Evolutionary conservation across 805 yeast genomes (phyloP), one percentile per base, ranked within the genome.

Genomic region (Teunomyces cretensis): DNA sequence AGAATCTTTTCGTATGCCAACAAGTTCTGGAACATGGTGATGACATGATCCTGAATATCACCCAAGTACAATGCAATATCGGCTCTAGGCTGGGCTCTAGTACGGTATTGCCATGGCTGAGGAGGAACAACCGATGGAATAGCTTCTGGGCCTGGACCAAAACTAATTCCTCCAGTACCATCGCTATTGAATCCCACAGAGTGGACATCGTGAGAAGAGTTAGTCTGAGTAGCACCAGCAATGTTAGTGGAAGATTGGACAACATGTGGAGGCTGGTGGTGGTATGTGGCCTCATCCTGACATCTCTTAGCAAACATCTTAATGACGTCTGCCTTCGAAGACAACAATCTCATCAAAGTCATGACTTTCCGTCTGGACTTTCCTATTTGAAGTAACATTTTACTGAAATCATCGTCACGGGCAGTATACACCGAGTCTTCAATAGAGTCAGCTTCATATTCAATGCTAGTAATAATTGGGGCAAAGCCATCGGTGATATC

Each of bases 121-220:
- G 41, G 41, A 7, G 41, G 32, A 13, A 15, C 32, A 6, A 15
- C 35, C 8, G 33, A 30, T 43, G 63, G 50, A 3, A 64, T 64
- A 13, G 68, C 65, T 4, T 70, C 71, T 1, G 71, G 69, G 6
- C 55, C 59, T 3, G 68, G 70, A 4, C 70, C 73, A 49, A 67
- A 68, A 22, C 64, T 57, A 33, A 62, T 64, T 6, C 72, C 72
- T 9, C 49, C 49, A 5, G 42, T 43, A 9, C 46, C 49, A 12
- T 44, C 52, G n/a, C 39, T 47, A 12, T 42, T 49, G 45, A 15
- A 53, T n/a, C 38, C 51, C 6, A 52, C 45, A 2, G 61, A 50
- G 24, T 41, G 22, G 22, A 3, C 41, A 15, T 13, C n/a, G 14
- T 32, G 45, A 15, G 39, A 35, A 19, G 13, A 27, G 26, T 9